phyloP scores from a whole-genome alignment of 495 filamentous ascomycete species.

The Penicillium nucicola region DNA sequence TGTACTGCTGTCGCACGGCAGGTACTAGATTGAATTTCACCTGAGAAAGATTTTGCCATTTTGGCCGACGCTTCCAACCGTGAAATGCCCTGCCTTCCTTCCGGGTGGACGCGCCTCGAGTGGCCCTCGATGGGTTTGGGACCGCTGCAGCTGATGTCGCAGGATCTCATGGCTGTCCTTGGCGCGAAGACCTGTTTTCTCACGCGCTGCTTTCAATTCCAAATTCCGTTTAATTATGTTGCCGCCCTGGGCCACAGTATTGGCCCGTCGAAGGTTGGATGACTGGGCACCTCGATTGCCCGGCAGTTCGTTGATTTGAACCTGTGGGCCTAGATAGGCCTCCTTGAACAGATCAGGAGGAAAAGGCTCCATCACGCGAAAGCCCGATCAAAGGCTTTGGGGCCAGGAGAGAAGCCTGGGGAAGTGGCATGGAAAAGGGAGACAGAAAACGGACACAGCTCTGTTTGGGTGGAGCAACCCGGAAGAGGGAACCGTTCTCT shows the following conservation, averaged over 20 bases:
- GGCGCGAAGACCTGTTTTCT: conserved; percentile 34
- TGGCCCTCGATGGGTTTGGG: conserved; percentile 26
- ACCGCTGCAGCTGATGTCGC: conserved; percentile 40
- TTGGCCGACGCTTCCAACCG: conserved; percentile 89
- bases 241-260: conserved; percentile 40
- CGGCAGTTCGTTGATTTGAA: conserved; percentile 19
- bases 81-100: conserved; percentile 73
- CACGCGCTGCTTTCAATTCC: conserved; percentile 28
- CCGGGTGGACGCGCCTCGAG: conserved; percentile 31
- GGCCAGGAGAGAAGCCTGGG: background rate
- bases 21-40: conserved; percentile 46
- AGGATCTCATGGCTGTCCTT: conserved; percentile 49
- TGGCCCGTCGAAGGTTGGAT: conserved; percentile 37
- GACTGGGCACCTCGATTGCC: conserved; percentile 15
- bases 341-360: conserved; percentile 14
- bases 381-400: background rate
- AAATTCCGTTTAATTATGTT: conserved; percentile 30
- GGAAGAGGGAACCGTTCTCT: conserved; percentile 19
- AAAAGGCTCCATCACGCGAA: conserved; percentile 23
- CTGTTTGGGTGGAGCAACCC: conserved; percentile 26
- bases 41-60: conserved; percentile 92
- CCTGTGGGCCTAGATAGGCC: conserved; percentile 12
- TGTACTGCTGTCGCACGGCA: conserved; percentile 17
- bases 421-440: background rate
- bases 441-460: conserved; percentile 12